A percentile compares a stretch with the other conserved stretches of the same genome.
Conservation (phyloP, 2,329 filamentous ascomycete genomes). For the Hymenoscyphus repandus region DNA sequence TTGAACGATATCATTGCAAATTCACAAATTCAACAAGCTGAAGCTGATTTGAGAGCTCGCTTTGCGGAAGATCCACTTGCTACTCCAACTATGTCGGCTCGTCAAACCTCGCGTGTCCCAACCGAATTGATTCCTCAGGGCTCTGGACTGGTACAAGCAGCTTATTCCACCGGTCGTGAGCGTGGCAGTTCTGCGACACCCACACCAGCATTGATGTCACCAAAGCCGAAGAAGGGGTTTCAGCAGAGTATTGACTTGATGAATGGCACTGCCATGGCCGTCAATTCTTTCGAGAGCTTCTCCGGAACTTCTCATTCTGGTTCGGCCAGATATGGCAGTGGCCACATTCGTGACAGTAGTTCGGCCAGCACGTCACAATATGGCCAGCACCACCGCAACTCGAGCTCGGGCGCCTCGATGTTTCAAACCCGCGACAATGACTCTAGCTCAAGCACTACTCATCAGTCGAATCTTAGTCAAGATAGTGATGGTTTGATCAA, state of each 20-base stretch:
- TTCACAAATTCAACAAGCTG: too few species aligned
- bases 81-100: neutral
- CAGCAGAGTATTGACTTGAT: constrained; percentile 9
- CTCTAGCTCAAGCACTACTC: neutral
- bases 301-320: too few species aligned
- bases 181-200: constrained; percentile 8
- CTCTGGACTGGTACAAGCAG: constrained; percentile 6
- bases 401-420: neutral
- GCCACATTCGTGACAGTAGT: too few species aligned
- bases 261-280: constrained; percentile 1
- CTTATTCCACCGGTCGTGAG: constrained; percentile 1
- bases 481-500: neutral
- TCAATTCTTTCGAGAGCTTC: neutral
- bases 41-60: too few species aligned
- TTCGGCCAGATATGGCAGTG: too few species aligned
- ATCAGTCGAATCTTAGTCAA: neutral
- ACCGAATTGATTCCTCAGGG: neutral
- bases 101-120: neutral
- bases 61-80: too few species aligned
- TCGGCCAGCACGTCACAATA: too few species aligned
- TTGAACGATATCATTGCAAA: too few species aligned
- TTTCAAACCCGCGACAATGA: neutral
- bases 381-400: neutral
- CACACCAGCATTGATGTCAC: constrained; percentile 4
- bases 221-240: constrained; percentile 6